Evolutionary conservation across 352 stramenopile species (phyloP).

Genomic region (Globisporangium recalcitrans): DNA sequence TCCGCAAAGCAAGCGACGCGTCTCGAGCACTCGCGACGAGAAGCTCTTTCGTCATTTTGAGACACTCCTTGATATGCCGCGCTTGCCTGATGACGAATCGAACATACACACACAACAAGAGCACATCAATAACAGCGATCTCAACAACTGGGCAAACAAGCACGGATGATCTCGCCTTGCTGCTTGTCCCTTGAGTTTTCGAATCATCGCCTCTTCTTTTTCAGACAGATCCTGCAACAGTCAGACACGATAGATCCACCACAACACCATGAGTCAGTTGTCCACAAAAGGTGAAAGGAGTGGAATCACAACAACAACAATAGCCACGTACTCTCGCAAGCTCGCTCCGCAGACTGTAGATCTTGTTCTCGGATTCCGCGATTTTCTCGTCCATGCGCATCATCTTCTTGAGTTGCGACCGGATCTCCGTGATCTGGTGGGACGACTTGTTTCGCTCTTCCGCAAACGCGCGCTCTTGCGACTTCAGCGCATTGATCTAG

Average conservation of each 20-base stretch:
- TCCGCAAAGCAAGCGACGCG: slow-evolving; percentile 42
- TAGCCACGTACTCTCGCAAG: slow-evolving; percentile 48
- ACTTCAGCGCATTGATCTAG: slow-evolving; percentile 57
- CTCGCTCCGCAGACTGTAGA: slow-evolving; percentile 64
- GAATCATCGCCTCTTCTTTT: slow-evolving; percentile 67
- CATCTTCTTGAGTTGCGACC: slow-evolving; percentile 56
- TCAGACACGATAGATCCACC: background rate
- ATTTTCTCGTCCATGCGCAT: slow-evolving; percentile 78
- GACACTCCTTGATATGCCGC: slow-evolving; percentile 59
- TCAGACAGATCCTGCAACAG: slow-evolving; percentile 58
- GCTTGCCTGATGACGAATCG: slow-evolving; percentile 38
- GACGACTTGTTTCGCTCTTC: slow-evolving; percentile 57
- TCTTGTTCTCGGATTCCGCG: slow-evolving; percentile 56
- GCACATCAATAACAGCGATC: background rate
- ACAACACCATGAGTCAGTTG: background rate
- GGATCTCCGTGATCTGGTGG: slow-evolving; percentile 64
- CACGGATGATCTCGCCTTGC: slow-evolving; percentile 40
- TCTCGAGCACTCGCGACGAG: slow-evolving; percentile 45
- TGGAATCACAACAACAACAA: background rate
- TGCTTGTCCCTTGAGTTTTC: slow-evolving; percentile 67
- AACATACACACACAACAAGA: background rate
- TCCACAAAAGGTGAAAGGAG: too few species aligned
- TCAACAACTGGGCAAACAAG: background rate
- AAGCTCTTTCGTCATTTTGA: slow-evolving; percentile 50
- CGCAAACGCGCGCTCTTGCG: slow-evolving; percentile 53